A percentile compares a stretch with the other conserved stretches of the same genome.
Conservation (phyloP, 257 asterid species). For the Solanum sparsipilum region DNA sequence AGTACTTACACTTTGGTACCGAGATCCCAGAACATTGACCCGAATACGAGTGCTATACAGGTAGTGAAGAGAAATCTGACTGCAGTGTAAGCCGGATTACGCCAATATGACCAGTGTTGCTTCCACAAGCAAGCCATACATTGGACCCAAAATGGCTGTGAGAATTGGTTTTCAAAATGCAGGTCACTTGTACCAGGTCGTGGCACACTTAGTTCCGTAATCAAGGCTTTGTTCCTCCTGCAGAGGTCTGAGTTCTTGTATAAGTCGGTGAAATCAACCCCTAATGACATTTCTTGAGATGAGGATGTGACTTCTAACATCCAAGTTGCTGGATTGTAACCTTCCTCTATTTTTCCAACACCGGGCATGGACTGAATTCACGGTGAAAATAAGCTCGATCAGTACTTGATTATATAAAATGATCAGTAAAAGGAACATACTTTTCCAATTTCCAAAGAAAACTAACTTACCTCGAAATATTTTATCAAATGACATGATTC, state of each 20-base stretch:
- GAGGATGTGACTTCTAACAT: conserved; percentile 51
- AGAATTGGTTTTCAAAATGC: conserved; percentile 20
- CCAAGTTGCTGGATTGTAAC: conserved; percentile 72
- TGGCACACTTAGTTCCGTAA: conserved; percentile 34
- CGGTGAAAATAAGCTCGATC: background rate
- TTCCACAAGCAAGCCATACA: conserved; percentile 51
- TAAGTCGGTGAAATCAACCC: conserved; percentile 25
- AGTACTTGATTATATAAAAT: background rate
- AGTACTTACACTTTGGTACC: conserved; percentile 37
- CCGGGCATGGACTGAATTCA: conserved; percentile 27
- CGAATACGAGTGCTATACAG: conserved; percentile 25
- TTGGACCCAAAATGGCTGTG: conserved; percentile 35
- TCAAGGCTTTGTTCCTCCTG: conserved; percentile 41
- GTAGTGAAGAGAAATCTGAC: conserved; percentile 33
- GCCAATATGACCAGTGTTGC: conserved; percentile 51
- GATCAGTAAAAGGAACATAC: background rate
- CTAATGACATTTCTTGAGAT: conserved; percentile 29
- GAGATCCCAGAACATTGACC: conserved; percentile 49
- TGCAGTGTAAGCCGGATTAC: conserved; percentile 43
- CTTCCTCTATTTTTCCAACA: conserved; percentile 32
- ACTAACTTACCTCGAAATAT: conserved; percentile 40
- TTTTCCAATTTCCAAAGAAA: background rate
- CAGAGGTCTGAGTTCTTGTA: conserved; percentile 40
- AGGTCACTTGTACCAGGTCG: conserved; percentile 26
- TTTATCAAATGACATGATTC: conserved; percentile 34